A percentile compares a stretch with the other conserved stretches of the same genome.
Conservation (phyloP, 2,329 filamentous ascomycete genomes). For the Microsporum ferrugineum region DNA sequence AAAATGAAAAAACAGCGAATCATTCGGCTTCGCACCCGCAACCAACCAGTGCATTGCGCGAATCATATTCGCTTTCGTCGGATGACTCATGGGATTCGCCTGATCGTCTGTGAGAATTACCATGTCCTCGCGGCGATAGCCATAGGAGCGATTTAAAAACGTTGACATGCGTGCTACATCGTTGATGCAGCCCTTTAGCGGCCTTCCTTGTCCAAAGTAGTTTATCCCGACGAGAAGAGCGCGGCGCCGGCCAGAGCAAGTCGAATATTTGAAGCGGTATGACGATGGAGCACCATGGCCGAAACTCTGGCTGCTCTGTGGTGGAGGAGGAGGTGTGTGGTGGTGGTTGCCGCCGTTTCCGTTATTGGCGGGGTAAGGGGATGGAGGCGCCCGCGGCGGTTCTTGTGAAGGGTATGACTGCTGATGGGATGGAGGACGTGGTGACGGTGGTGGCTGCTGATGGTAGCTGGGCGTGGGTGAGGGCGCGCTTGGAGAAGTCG, state of each 20-base stretch:
- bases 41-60: slow-evolving; percentile 5
- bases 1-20: slow-evolving; percentile 7
- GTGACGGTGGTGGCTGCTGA: slow-evolving; percentile 19
- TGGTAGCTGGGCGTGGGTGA: background rate
- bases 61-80: slow-evolving; percentile 4
- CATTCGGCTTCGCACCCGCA: background rate
- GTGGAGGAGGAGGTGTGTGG: slow-evolving; percentile 1
- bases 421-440: slow-evolving; percentile 8
- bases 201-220: background rate
- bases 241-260: background rate
- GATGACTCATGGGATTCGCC: background rate
- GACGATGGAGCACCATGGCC: background rate
- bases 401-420: background rate
- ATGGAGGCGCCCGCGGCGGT: background rate
- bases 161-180: slow-evolving; percentile 4
- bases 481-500: background rate
- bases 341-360: slow-evolving; percentile 23
- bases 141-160: background rate
- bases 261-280: slow-evolving; percentile 4
- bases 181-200: slow-evolving; percentile 5
- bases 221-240: slow-evolving; percentile 5
- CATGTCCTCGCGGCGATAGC: slow-evolving; percentile 6
- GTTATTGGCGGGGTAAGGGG: slow-evolving; percentile 14
- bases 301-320: background rate
- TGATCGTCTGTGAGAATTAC: slow-evolving; percentile 6